These are phyloP conservation scores for Stachybotrys elegans DNA, from an alignment of 2,329 filamentous ascomycete genomes.

Conservation along the genomic window DNA sequence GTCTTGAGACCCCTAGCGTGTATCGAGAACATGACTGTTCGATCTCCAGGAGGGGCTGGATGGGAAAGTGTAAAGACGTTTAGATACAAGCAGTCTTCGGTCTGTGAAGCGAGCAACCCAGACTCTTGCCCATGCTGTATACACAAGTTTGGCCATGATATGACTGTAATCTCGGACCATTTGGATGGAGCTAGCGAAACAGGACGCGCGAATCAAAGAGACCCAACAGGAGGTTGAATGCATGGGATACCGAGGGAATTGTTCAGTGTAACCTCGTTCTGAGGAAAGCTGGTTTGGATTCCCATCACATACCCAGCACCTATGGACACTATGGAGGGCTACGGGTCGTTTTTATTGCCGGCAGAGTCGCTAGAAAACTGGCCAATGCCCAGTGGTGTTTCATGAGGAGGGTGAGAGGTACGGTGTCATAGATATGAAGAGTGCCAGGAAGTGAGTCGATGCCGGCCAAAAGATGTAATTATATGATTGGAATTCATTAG, in stretches of 20 bases:
- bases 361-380: too few relatives aligned
- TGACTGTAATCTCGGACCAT: constrained; percentile 16
- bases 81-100: constrained; percentile 28
- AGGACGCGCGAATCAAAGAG: constrained; percentile 16
- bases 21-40: constrained; percentile 40
- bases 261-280: constrained; percentile 13
- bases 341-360: too few relatives aligned
- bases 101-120: constrained; percentile 17
- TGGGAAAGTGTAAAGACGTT: constrained; percentile 23
- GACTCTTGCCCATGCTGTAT: constrained; percentile 15
- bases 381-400: too few relatives aligned
- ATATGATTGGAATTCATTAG: too few relatives aligned
- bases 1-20: constrained; percentile 33
- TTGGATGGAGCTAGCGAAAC: constrained; percentile 12
- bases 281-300: too few relatives aligned
- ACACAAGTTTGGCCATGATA: constrained; percentile 19
- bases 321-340: too few relatives aligned
- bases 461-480: too few relatives aligned
- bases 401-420: too few relatives aligned
- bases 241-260: constrained; percentile 26
- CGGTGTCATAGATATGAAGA: too few relatives aligned
- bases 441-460: too few relatives aligned
- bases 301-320: too few relatives aligned
- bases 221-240: constrained; percentile 17
- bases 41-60: constrained; percentile 18